phyloP scores from a whole-genome alignment of 129 eudicot genomes.

The Cynara cardunculus region DNA sequence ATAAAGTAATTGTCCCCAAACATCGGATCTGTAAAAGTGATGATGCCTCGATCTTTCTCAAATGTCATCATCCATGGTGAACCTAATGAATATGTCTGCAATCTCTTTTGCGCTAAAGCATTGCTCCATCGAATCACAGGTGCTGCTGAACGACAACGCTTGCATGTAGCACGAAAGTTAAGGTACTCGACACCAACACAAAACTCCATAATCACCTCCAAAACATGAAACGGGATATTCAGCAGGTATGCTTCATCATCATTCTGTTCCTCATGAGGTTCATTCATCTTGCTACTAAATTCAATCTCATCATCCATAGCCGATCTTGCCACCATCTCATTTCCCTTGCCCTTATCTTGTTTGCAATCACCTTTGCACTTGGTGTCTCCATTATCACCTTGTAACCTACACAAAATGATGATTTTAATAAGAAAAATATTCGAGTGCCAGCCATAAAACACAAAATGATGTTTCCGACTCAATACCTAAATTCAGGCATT shows the following conservation, averaged over 20 bases:
- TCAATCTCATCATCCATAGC: background rate
- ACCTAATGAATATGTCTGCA: background rate
- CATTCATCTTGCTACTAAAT: background rate
- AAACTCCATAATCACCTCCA: slow-evolving; percentile 13
- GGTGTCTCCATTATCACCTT: slow-evolving; percentile 4
- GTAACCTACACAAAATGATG: slow-evolving; percentile 6
- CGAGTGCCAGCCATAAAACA: background rate
- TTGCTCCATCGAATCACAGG: slow-evolving; percentile 15
- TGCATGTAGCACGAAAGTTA: slow-evolving; percentile 31
- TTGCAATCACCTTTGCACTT: background rate
- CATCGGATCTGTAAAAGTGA: slow-evolving; percentile 13
- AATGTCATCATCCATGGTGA: slow-evolving; percentile 30
- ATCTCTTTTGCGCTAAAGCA: background rate
- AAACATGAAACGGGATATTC: slow-evolving; percentile 6
- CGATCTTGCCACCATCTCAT: background rate
- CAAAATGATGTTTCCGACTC: background rate
- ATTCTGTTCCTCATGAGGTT: no score
- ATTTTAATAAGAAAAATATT: background rate
- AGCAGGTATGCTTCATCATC: background rate
- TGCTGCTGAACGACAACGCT: slow-evolving; percentile 3
- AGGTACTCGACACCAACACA: slow-evolving; percentile 24
- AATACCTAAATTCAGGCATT: slow-evolving; percentile 14
- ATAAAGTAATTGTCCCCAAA: slow-evolving; percentile 14
- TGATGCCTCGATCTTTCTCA: background rate
- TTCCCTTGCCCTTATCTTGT: background rate